Evolutionary conservation across 2,329 filamentous ascomycete genomes (phyloP).

Genomic region (Cladosporium velox): DNA sequence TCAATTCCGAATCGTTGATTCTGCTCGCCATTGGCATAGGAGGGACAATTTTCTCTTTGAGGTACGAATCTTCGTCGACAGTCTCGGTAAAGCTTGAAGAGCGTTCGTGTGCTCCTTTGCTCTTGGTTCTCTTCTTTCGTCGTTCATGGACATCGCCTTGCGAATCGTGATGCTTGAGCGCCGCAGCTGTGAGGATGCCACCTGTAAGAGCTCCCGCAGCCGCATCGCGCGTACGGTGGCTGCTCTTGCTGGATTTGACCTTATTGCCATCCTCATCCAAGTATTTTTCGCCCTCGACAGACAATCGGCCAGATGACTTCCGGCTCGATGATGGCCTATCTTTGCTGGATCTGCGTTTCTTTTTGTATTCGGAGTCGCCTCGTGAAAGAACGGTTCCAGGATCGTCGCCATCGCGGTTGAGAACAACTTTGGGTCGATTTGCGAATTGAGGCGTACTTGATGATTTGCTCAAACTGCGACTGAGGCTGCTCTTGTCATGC

Average conservation of each 20-base stretch:
- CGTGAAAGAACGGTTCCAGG: constrained; percentile 58
- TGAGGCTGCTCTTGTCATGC: constrained; percentile 54
- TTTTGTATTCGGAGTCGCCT: constrained; percentile 56
- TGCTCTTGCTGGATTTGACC: constrained; percentile 57
- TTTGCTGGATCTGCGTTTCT: constrained; percentile 57
- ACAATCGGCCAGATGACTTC: constrained; percentile 32
- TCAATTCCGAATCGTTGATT: constrained; percentile 82
- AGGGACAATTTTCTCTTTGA: constrained; percentile 54
- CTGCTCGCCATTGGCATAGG: constrained; percentile 89
- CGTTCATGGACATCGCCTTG: constrained; percentile 54
- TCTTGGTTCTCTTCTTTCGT: constrained; percentile 51
- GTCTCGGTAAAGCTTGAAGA: constrained; percentile 57
- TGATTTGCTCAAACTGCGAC: constrained; percentile 60
- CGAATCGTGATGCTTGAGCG: constrained; percentile 66
- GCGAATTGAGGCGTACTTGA: constrained; percentile 62
- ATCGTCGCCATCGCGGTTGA: constrained; percentile 61
- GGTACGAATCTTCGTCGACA: constrained; percentile 51
- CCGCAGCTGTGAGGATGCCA: constrained; percentile 62
- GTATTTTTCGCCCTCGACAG: constrained; percentile 30
- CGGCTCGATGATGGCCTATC: constrained; percentile 32
- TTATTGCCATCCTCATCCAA: constrained; percentile 50
- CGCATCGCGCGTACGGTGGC: constrained; percentile 49
- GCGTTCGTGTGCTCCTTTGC: constrained; percentile 52
- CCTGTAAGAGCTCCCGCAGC: constrained; percentile 58
- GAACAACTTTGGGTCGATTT: constrained; percentile 60